phyloP scores from a whole-genome alignment of 1,284 basidiomycete genomes.

The Trametes pubescens region DNA sequence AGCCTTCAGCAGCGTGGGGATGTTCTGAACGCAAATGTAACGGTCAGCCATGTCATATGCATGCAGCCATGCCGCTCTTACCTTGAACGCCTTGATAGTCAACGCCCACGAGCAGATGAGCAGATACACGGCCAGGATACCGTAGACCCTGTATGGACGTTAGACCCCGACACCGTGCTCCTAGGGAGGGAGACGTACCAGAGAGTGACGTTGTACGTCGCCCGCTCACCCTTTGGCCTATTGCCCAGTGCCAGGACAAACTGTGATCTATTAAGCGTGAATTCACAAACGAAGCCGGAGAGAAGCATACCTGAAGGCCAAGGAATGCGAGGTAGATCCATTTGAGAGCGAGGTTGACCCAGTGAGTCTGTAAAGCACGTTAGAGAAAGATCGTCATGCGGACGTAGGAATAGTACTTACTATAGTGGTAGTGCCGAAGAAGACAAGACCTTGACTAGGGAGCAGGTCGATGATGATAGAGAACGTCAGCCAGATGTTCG shows the following conservation, averaged over 20 bases:
- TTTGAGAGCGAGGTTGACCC: conserved; percentile 85
- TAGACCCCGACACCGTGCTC: neutral
- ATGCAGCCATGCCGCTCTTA: conserved; percentile 44
- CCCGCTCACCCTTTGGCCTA: conserved; percentile 92
- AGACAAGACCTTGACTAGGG: conserved; percentile 66
- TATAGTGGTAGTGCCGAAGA: conserved; percentile 73
- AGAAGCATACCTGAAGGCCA: conserved; percentile 62
- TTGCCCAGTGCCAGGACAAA: conserved; percentile 97
- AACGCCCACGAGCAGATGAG: conserved; percentile 87
- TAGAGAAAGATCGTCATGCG: neutral
- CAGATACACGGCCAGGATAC: conserved; percentile 81
- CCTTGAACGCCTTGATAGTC: conserved; percentile 80
- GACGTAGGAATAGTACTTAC: conserved; percentile 53
- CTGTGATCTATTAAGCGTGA: conserved; percentile 43
- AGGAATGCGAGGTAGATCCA: conserved; percentile 92
- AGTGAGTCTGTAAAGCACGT: conserved; percentile 72
- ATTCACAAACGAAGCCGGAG: neutral
- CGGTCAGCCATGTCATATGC: neutral
- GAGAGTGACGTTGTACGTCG: conserved; percentile 84
- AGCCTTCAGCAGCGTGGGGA: conserved; percentile 61
- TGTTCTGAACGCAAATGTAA: conserved; percentile 51
- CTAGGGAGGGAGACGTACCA: conserved; percentile 53
- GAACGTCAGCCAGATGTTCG: conserved; percentile 96
- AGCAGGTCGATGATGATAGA: conserved; percentile 94
- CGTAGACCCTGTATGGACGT: conserved; percentile 69